A percentile compares a stretch with the other conserved stretches of the same genome.
phyloP scores from a whole-genome alignment of 2,329 filamentous ascomycete species.

The Metarhizium anisopliae region DNA sequence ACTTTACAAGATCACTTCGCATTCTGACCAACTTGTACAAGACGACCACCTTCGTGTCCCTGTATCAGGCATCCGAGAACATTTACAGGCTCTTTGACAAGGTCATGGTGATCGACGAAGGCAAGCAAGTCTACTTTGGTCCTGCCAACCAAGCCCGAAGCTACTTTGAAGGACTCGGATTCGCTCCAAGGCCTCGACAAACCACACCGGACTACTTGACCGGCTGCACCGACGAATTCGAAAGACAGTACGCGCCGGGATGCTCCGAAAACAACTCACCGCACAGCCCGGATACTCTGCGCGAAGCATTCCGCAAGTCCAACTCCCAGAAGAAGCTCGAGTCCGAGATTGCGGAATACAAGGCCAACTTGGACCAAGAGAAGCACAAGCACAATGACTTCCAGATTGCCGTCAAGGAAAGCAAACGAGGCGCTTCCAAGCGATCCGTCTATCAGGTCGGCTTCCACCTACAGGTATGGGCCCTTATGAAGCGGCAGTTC shows the following conservation, averaged over 20 bases:
- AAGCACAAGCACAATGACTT: slow-evolving; percentile 68
- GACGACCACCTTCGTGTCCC: slow-evolving; percentile 74
- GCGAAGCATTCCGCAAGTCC: slow-evolving; percentile 62
- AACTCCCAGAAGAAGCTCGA: slow-evolving; percentile 45
- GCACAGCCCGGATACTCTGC: slow-evolving; percentile 56
- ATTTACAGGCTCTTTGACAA: slow-evolving; percentile 78
- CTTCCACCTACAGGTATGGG: slow-evolving; percentile 76
- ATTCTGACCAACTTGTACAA: slow-evolving; percentile 78
- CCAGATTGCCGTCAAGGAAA: slow-evolving; percentile 62
- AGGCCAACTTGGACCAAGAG: slow-evolving; percentile 52
- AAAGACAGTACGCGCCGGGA: slow-evolving; percentile 65
- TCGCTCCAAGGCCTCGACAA: slow-evolving; percentile 63
- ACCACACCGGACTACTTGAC: slow-evolving; percentile 78
- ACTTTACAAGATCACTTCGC: slow-evolving; percentile 61
- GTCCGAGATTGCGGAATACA: slow-evolving; percentile 62
- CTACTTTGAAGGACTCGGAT: slow-evolving; percentile 73
- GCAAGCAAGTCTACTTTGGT: slow-evolving; percentile 69
- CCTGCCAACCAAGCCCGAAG: slow-evolving; percentile 54
- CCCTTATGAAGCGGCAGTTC: slow-evolving; percentile 75
- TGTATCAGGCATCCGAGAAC: slow-evolving; percentile 79
- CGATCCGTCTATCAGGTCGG: slow-evolving; percentile 76
- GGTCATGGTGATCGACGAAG: slow-evolving; percentile 70
- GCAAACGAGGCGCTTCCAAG: slow-evolving; percentile 67
- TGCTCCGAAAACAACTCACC: slow-evolving; percentile 58
- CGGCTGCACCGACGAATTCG: slow-evolving; percentile 75